Conservation (phyloP, 2,329 filamentous ascomycete genomes). For the Grosmannia penicillata region DNA sequence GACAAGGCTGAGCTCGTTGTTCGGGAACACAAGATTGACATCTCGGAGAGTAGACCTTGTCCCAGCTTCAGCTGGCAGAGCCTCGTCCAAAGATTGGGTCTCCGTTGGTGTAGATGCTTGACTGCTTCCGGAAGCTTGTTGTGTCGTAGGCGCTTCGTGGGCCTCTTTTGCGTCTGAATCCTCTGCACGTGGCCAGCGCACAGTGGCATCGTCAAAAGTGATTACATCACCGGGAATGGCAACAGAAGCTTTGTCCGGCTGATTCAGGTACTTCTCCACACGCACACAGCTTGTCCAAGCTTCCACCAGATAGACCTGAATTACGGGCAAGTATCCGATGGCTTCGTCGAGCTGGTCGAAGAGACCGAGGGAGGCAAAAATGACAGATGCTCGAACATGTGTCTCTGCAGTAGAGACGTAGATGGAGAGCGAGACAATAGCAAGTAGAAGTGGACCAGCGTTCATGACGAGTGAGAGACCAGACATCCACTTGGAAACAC, state of each 20-base stretch:
- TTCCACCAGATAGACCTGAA: conserved; percentile 20
- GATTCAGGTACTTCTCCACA: conserved; percentile 19
- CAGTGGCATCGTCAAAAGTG: conserved; percentile 16
- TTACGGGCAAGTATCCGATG: conserved; percentile 16
- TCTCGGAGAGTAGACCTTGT: conserved; percentile 18
- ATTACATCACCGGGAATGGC: conserved; percentile 13
- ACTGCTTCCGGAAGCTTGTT: background rate
- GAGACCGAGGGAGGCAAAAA: conserved; percentile 20
- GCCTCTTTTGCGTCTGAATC: conserved; percentile 10
- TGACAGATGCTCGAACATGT: conserved; percentile 18
- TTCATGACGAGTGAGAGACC: conserved; percentile 17
- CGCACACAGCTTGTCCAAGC: conserved; percentile 21
- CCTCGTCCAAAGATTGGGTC: no score
- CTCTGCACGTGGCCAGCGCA: conserved; percentile 19
- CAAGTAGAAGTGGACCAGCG: conserved; percentile 18
- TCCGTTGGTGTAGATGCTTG: no score
- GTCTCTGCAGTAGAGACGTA: conserved; percentile 18
- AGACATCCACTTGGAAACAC: conserved; percentile 16
- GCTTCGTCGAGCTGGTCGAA: conserved; percentile 21
- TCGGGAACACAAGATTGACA: conserved; percentile 19
- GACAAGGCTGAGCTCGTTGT: conserved; percentile 20
- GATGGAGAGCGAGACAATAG: conserved; percentile 16
- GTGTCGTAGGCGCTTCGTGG: background rate
- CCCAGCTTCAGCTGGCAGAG: no score
- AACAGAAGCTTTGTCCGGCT: conserved; percentile 16